These are phyloP conservation scores for Lactifluus subvellereus DNA, from an alignment of 768 basidiomycete species.

Conservation along the genomic window DNA sequence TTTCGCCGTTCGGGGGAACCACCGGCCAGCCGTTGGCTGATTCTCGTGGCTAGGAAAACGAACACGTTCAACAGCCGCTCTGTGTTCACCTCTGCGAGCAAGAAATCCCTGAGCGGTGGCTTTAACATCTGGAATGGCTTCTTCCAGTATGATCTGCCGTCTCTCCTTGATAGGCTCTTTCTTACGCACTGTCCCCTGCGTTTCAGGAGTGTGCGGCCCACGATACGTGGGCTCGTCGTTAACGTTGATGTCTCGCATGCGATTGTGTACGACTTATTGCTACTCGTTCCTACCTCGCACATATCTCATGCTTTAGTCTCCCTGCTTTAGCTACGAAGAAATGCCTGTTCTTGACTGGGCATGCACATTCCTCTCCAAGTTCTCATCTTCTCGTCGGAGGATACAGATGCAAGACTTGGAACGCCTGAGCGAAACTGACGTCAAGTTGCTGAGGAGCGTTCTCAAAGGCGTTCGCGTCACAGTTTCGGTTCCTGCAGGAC, in stretches of 20 bases:
- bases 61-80: slow-evolving; percentile 19
- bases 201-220: slow-evolving; percentile 21
- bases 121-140: slow-evolving; percentile 24
- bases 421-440: not conserved
- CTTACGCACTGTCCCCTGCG: slow-evolving; percentile 3
- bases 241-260: slow-evolving; percentile 23
- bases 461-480: slow-evolving; percentile 18
- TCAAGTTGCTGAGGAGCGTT: slow-evolving; percentile 10
- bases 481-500: slow-evolving; percentile 8
- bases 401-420: slow-evolving; percentile 8
- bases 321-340: slow-evolving; percentile 12
- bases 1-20: not conserved
- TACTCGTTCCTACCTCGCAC: not conserved
- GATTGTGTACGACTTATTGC: not conserved
- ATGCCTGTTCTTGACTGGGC: slow-evolving; percentile 20
- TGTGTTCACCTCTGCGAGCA: slow-evolving; percentile 15
- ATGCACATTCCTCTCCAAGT: slow-evolving; percentile 13
- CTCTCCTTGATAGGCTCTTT: not conserved
- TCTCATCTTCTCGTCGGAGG: not conserved
- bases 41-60: slow-evolving; percentile 3
- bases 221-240: slow-evolving; percentile 11
- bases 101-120: slow-evolving; percentile 14
- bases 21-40: not conserved
- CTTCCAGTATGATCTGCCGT: slow-evolving; percentile 12
- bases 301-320: not conserved